phyloP scores from a whole-genome alignment of 805 yeast genomes.

The Hanseniaspora jakobsenii region DNA sequence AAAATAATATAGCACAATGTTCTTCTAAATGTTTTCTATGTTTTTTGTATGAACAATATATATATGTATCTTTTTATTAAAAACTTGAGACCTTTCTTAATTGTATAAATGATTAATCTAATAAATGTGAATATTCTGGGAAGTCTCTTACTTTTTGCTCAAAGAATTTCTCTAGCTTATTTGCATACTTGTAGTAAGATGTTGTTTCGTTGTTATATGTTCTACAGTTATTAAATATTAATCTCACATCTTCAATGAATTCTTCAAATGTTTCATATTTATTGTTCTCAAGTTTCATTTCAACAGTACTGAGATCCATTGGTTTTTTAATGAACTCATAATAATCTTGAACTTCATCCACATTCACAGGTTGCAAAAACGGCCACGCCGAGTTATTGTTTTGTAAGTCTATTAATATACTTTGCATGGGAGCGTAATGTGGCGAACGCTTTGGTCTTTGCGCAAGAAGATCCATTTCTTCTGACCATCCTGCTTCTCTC shows the following conservation, averaged over 20 bases:
- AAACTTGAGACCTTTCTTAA: too few relatives aligned
- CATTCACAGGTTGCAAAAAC: constrained; percentile 81
- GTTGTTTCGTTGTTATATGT: constrained; percentile 88
- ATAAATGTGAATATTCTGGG: constrained; percentile 79
- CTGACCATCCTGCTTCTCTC: constrained; percentile 92
- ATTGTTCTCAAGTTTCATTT: constrained; percentile 80
- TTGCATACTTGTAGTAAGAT: constrained; percentile 90
- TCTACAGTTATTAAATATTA: constrained; percentile 84
- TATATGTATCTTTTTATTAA: too few relatives aligned
- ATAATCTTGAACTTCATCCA: constrained; percentile 90
- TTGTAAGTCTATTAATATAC: constrained; percentile 73
- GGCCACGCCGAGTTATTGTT: constrained; percentile 99
- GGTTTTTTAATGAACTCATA: constrained; percentile 95
- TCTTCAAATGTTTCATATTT: constrained; percentile 84
- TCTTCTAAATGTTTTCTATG: too few relatives aligned
- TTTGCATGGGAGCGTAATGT: constrained; percentile 87
- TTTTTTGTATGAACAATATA: too few relatives aligned
- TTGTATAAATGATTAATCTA: constrained; percentile 36
- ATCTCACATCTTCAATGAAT: constrained; percentile 74
- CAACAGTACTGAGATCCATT: constrained; percentile 95
- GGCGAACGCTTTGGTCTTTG: constrained; percentile 90
- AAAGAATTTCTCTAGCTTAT: constrained; percentile 81
- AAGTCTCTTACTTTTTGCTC: constrained; percentile 70
- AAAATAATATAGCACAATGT: too few relatives aligned
- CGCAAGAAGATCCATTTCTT: constrained; percentile 94